A percentile compares a stretch with the other conserved stretches of the same genome.
These are phyloP conservation scores for Suillus hirtellus DNA, from an alignment of 768 basidiomycete genomes.

Conservation along the genomic window DNA sequence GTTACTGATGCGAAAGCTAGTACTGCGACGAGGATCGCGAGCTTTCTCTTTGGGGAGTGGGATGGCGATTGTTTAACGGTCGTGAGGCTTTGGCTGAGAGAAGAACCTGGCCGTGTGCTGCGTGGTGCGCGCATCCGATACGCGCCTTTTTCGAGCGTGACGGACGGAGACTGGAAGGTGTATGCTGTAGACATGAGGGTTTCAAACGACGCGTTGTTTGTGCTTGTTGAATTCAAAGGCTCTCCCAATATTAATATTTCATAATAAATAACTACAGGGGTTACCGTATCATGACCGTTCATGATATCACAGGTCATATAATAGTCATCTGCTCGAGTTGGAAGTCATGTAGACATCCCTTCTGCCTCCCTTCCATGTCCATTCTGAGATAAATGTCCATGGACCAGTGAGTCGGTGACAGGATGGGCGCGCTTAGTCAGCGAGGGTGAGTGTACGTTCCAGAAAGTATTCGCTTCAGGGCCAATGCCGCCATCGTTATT, in stretches of 20 bases:
- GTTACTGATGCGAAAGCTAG: slow-evolving; percentile 49
- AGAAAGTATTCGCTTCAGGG: background rate
- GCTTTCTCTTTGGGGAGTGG: slow-evolving; percentile 27
- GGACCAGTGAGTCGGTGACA: no score
- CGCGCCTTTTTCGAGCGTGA: slow-evolving; percentile 63
- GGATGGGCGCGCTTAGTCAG: no score
- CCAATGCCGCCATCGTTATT: background rate
- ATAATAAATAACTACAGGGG: no score
- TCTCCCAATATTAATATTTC: no score
- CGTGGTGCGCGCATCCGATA: slow-evolving; percentile 61
- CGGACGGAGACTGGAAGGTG: slow-evolving; percentile 55
- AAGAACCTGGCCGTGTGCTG: slow-evolving; percentile 20
- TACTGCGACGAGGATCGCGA: slow-evolving; percentile 46
- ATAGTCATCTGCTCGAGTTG: no score
- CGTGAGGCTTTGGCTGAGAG: slow-evolving; percentile 22
- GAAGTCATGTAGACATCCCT: no score
- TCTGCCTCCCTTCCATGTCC: no score
- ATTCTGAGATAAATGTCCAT: no score
- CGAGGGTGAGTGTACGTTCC: no score
- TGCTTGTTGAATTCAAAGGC: background rate
- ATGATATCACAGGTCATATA: no score
- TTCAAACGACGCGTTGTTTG: background rate
- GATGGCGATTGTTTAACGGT: slow-evolving; percentile 9
- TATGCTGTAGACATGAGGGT: slow-evolving; percentile 17
- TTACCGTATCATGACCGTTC: no score